These are phyloP conservation scores for Aspergillus quadricinctus DNA, from an alignment of 2,329 filamentous ascomycete species.

Conservation along the genomic window DNA sequence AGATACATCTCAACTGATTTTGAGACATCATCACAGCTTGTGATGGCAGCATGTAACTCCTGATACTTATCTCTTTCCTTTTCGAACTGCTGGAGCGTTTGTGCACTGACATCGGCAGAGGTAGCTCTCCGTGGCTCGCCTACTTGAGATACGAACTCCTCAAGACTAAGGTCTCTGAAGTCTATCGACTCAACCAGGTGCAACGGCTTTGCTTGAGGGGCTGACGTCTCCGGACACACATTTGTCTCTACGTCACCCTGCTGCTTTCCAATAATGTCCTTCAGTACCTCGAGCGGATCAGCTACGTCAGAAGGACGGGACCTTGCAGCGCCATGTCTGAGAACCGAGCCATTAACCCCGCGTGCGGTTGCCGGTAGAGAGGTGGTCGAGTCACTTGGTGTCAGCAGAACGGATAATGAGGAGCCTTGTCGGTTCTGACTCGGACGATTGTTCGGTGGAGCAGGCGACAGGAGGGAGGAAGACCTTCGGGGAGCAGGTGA, in stretches of 20 bases:
- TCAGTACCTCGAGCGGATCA: constrained; percentile 69
- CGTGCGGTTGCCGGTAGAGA: constrained; percentile 67
- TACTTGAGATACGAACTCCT: constrained; percentile 57
- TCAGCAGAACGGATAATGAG: constrained; percentile 68
- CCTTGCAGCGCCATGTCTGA: constrained; percentile 55
- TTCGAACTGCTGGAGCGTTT: constrained; percentile 72
- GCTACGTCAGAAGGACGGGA: constrained; percentile 52
- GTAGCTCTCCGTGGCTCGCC: constrained; percentile 25
- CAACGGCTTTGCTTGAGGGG: constrained; percentile 28
- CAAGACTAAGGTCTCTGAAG: constrained; percentile 72
- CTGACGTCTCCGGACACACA: constrained; percentile 3
- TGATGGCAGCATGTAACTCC: constrained; percentile 83
- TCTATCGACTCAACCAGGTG: constrained; percentile 64
- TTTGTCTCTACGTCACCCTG: constrained; percentile 12
- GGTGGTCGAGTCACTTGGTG: constrained; percentile 67
- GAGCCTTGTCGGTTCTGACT: constrained; percentile 68
- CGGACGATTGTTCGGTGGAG: constrained; percentile 63
- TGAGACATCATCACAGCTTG: constrained; percentile 85
- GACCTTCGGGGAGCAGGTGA: constrained; percentile 67
- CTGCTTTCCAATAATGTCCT: constrained; percentile 51
- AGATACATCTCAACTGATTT: constrained; percentile 91
- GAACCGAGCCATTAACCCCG: constrained; percentile 62
- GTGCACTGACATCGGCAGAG: constrained; percentile 43
- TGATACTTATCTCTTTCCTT: constrained; percentile 80
- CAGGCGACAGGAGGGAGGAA: constrained; percentile 64